Base-by-base conservation (phyloP, 257 asterid species). In the Penstemon davidsonii region DNA sequence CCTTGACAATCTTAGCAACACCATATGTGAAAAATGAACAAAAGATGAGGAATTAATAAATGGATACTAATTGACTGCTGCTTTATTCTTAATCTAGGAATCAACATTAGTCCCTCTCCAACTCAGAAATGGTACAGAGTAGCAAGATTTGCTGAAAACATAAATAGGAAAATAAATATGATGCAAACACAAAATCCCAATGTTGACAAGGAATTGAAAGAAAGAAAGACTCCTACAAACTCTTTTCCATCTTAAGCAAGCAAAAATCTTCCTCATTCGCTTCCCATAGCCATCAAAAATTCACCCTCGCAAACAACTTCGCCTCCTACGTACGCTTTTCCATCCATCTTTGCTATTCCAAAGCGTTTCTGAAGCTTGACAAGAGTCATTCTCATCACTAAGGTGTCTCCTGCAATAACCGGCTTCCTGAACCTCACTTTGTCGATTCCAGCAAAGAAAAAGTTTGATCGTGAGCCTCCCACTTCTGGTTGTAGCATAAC, bases 271-370 rank as follows among this genome's bases (percentile, higher is more conserved):
- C 5, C 49, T 55, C 74, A 80, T 43, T 67, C 78, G 51, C 83
- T 79, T 64, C 98, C 96, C 73, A 75, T 86, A 64, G 95, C 94
- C 97, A 92, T 82, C 89, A 92, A 81, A 82, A 92, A 88, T 71
- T 92, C 95, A 42, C 95, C 98, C 86, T 90, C 97, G 9, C 98
- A 93, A 11, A 86, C 99, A 18, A 90, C 79, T 18, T 87, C 96
- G 36, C 86, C 86, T 3, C 96, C 95, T n/a, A 93, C 97, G 5
- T 90, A 90, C 3, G 99, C 96, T 71, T 90, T 90, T 42, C 96
- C 97, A 65, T 87, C 97, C 95, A 90, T 85, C 85, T 93, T 93
- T 5, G 96, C 96, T 38, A 88, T 85, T 52, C 97, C 97, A 71
- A 88, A 90, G 56, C 95, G 94, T 67, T 79, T 93, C 78, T 93